Evolutionary conservation across 371 early-diverging fungal species (phyloP), one percentile per base, ranked within the genome.

Genomic region (Gilbertella persicaria): DNA sequence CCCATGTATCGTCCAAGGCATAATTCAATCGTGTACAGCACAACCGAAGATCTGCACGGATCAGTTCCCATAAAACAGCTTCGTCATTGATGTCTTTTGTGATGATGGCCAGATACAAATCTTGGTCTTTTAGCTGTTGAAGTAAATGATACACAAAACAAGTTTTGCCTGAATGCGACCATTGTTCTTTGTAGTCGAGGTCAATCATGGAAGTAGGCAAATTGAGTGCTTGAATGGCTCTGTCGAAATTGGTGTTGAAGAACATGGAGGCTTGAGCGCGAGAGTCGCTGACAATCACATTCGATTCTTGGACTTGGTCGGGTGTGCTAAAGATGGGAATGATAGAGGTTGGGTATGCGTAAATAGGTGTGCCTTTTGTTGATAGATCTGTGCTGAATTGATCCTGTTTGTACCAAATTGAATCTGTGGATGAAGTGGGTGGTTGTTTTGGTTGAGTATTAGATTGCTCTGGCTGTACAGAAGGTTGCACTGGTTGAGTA

Each of bases 321-420:
- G 28, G 19, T 2, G 56, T 52, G 0, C 56, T 13, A 26, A 55
- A 55, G 19, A 55, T 30, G 5, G 62, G 62, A 12, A 61, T 39
- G 37, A 55, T 50, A 2, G 21, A 12, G 0, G 3, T 4, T n/a
- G 20, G 39, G 8, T 40, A 55, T 13, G 39, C 55, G 20, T 54
- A 55, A 0, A 58, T 33, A 10, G 43, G 17, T n/a, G 20, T 19
- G 1, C 19, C 26, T 38, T 21, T 47, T 1, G 10, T 7, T 1
- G 48, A 13, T 47, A 23, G 2, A 33, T 4, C 5, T 2, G 19
- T 8, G 5, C 6, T 35, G 19, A 38, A 3, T n/a, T 7, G 7
- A 3, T 38, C 24, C 14, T 9, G 1, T 10, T 24, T 4, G 8
- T n/a, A 33, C 33, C 33, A 33, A n/a, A n/a, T n/a, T n/a, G n/a